Evolutionary conservation across 805 yeast genomes (phyloP), one percentile per base, ranked within the genome.

Genomic region (Pichia kluyveri): DNA sequence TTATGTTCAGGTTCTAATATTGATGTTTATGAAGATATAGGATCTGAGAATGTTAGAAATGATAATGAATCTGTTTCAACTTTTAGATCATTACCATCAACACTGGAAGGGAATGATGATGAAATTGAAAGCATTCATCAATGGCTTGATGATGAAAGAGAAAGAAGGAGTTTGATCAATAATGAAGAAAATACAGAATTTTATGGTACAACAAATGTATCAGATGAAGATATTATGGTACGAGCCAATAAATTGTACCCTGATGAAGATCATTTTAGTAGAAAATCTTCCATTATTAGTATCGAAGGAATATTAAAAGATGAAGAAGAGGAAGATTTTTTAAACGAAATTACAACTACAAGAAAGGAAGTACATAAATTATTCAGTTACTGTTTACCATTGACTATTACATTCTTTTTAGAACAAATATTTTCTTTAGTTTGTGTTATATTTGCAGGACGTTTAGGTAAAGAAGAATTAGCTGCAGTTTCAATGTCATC

Each of bases 401-500:
- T 84, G 58, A 71, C 82, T 17, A 64, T 80, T 42, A 83, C 90
- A 2, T 84, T 84, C 57, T 65, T 84, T 41, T 62, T 84, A 49
- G 89, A 84, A 14, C 66, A 63, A 46, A 51, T 57, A 2, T 72
- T 87, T 48, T 77, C 89, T 1, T 79, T 87, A 23, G 86, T 86
- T 1, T 83, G 93, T 6, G 82, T 87, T 18, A 78, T 88, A 52
- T 74, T 81, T 18, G 96, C 89, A 0, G 89, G 91, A 3, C 78
- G 80, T 56, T 66, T 85, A 46, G 93, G 93, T 6, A 79, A 77
- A 45, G 71, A 73, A 14, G 88, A 82, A 60, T 68, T 85, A 44
- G 91, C 90, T 8, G 91, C 88, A 12, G 86, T 82, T 8, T 79
- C 87, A 8, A 68, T 85, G 56, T 82, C 86, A 8, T 76, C 87